Conservation (phyloP, 345 rosid genomes). For the Hibiscus tridactylites region DNA sequence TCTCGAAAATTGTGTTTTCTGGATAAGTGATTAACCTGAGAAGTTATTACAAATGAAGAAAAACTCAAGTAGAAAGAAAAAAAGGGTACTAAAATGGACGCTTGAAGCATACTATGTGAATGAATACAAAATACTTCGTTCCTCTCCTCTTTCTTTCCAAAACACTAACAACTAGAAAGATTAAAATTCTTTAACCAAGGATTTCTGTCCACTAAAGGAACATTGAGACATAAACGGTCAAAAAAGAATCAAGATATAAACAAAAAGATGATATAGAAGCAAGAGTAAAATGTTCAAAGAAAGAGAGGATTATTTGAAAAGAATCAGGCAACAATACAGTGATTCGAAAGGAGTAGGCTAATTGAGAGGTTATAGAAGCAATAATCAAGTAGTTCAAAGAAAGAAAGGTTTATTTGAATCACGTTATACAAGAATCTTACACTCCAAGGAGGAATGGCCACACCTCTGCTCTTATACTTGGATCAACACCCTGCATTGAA, state of each 20-base stretch:
- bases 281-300: no score
- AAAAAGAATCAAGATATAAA: not conserved
- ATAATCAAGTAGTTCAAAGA: not conserved
- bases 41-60: not conserved
- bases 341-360: not conserved
- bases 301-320: not conserved
- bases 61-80: slow-evolving; percentile 1
- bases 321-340: not conserved
- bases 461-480: slow-evolving; percentile 82
- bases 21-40: not conserved
- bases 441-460: slow-evolving; percentile 98
- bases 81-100: not conserved
- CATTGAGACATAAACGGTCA: not conserved
- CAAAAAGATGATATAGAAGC: not conserved
- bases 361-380: not conserved
- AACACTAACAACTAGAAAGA: not conserved
- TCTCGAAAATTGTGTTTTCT: not conserved
- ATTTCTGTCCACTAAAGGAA: not conserved
- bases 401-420: not conserved
- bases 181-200: not conserved
- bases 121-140: not conserved
- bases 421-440: slow-evolving; percentile 38
- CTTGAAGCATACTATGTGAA: not conserved
- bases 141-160: not conserved
- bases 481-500: slow-evolving; percentile 69